Percentiles rank a stretch among this genome's conserved stretches.
Conservation (phyloP, 1,139 yeast genomes). For the Sugiyamaella grinbergsii region DNA sequence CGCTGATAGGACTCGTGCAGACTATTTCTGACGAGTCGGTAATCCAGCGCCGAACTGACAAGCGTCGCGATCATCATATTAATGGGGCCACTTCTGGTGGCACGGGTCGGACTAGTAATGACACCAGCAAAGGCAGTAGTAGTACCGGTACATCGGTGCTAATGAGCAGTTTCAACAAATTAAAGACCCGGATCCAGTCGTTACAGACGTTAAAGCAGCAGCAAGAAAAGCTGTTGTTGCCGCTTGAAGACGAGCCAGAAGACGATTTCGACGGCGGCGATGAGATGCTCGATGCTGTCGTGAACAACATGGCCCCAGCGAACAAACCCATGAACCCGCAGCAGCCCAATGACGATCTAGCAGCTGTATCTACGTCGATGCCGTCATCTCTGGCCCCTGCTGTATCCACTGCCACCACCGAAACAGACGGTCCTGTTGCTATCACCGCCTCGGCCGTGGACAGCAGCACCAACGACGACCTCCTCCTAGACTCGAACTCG, state of each 20-base stretch:
- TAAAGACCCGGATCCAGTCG: constrained; percentile 9
- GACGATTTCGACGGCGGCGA: constrained; percentile 3
- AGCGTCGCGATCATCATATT: constrained; percentile 6
- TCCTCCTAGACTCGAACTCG: constrained; percentile 1
- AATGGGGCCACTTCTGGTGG: constrained; percentile 2
- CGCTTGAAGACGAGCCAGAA: not conserved
- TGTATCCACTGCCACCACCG: too few species aligned
- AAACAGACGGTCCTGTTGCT: not conserved
- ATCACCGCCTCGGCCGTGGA: not conserved
- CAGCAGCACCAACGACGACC: constrained; percentile 1
- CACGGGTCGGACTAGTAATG: not conserved
- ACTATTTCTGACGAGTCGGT: constrained; percentile 21
- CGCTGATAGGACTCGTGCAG: constrained; percentile 13
- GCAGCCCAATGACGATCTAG: not conserved
- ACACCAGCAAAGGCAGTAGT: not conserved
- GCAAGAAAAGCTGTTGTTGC: constrained; percentile 2
- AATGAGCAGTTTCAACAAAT: constrained; percentile 11
- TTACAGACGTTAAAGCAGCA: constrained; percentile 8
- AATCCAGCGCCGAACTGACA: constrained; percentile 13
- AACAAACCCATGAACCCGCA: too few species aligned
- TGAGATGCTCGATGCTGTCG: too few species aligned
- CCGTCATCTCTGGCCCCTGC: too few species aligned
- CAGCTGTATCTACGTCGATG: too few species aligned
- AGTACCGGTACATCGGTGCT: not conserved
- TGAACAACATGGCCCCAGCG: too few species aligned